These are phyloP conservation scores for Cercospora sp. DNA, from an alignment of 2,329 filamentous ascomycete genomes.

Conservation along the genomic window DNA sequence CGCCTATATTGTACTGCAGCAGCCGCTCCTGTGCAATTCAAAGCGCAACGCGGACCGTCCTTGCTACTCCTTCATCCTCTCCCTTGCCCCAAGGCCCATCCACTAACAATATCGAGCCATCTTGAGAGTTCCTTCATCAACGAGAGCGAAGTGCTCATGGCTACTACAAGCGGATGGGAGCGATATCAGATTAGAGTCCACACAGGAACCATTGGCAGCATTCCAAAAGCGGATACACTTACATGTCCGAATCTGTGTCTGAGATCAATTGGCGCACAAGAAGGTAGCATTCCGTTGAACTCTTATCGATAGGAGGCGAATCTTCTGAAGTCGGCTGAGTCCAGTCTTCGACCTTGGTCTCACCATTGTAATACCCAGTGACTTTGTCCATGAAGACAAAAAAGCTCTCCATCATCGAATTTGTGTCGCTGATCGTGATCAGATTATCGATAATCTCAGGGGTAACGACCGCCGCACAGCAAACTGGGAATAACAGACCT, in stretches of 20 bases:
- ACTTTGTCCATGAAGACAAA: neutral
- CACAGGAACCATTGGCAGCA: too few relatives aligned
- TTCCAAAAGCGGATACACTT: neutral
- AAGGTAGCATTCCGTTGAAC: neutral
- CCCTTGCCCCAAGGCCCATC: neutral
- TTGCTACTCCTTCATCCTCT: neutral
- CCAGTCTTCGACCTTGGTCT: neutral
- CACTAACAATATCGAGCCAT: neutral
- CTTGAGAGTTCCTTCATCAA: neutral
- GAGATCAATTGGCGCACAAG: neutral
- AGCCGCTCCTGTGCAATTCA: neutral
- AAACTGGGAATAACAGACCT: neutral
- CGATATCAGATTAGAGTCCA: too few relatives aligned
- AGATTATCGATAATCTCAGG: neutral
- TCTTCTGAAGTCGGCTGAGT: neutral
- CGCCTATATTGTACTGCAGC: neutral
- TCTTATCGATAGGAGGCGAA: neutral
- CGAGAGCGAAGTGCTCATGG: neutral
- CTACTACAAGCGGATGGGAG: neutral
- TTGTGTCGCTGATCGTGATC: neutral
- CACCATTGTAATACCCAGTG: neutral
- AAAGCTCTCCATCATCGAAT: neutral
- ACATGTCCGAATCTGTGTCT: neutral
- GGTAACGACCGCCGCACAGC: neutral
- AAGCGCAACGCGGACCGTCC: neutral